Percentiles rank a stretch among this genome's conserved stretches.
phyloP scores from a whole-genome alignment of 306 rosid species.

The Arachis stenosperma region DNA sequence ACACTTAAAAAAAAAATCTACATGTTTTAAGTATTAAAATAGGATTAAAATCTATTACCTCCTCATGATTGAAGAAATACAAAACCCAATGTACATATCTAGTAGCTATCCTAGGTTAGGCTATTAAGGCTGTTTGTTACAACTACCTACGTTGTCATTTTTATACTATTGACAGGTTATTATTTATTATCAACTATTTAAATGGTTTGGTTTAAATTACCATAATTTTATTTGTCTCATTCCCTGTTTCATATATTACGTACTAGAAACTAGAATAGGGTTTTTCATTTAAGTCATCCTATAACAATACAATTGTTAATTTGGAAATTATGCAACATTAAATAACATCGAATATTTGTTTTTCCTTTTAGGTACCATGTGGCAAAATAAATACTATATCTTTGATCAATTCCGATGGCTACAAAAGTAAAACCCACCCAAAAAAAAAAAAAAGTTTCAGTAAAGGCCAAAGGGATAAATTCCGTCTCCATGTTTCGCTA shows the following conservation, averaged over 20 bases:
- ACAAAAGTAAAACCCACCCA: neutral
- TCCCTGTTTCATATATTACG: neutral
- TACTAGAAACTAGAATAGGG: too few species aligned
- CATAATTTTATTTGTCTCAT: constrained; percentile 6
- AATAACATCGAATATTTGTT: neutral
- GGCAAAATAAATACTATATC: neutral
- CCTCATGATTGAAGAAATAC: neutral
- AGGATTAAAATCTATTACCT: too few species aligned
- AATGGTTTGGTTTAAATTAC: neutral
- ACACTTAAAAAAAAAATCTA: too few species aligned
- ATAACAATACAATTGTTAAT: neutral
- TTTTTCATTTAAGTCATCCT: neutral
- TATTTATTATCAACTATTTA: constrained; percentile 11
- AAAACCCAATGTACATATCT: constrained; percentile 26
- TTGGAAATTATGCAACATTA: neutral
- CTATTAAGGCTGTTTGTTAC: constrained; percentile 15
- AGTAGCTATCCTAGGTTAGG: constrained; percentile 7
- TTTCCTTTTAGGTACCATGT: neutral
- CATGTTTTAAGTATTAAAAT: too few species aligned
- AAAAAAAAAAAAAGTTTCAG: neutral
- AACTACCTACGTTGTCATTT: constrained; percentile 32
- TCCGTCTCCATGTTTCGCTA: neutral
- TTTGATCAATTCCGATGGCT: neutral
- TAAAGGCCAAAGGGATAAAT: neutral
- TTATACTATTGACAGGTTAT: constrained; percentile 5